Base-by-base conservation (phyloP, 1,284 basidiomycete species). In the Malassezia yamatoensis region DNA sequence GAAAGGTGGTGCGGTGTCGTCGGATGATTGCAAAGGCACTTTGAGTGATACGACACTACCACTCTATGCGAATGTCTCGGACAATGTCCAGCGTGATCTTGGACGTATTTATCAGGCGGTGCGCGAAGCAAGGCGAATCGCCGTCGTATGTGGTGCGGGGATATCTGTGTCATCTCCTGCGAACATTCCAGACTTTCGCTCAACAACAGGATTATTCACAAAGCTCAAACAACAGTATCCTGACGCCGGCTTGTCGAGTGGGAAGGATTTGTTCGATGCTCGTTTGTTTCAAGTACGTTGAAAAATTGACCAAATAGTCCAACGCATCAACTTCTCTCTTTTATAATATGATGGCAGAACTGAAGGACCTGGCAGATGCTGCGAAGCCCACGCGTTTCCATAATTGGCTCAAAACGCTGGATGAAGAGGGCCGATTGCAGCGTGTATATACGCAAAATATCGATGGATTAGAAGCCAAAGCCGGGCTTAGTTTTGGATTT, bases 391-490 rank as follows among this genome's bases (percentile, higher is more conserved):
- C 89, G 5, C 81, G 83, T 1, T 94, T 91, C 3, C 91, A 96
- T 75, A 81, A 81, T 56, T 91, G 96, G 76, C 83, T 96, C 58
- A 85, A 85, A 67, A 84, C 83, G 6, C 81, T 96, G 0, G 86
- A 93, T 64, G 75, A 80, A 10, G 88, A 89, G 76, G 86, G 86
- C 51, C 89, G 86, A 69, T 78, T 96, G 1, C 76, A 93, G 32
- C 83, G 90, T 50, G 87, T 85, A 3, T 96, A 96, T 75, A 94
- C 91, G 0, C 90, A 94, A 76, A 96, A 94, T 71, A 90, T 96
- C 49, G 91, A 96, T 75, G 90, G 88, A 6, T 78, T 96, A 18
- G 91, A 96, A 74, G 84, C 85, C 64, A 80, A 81, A 52, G 83
- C 83, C 1, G 91, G 90, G 0, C 80, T 75, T 20, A 60, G 66